Evolutionary conservation across 1,139 yeast species (phyloP).

Genomic region (Pichia sp.): DNA sequence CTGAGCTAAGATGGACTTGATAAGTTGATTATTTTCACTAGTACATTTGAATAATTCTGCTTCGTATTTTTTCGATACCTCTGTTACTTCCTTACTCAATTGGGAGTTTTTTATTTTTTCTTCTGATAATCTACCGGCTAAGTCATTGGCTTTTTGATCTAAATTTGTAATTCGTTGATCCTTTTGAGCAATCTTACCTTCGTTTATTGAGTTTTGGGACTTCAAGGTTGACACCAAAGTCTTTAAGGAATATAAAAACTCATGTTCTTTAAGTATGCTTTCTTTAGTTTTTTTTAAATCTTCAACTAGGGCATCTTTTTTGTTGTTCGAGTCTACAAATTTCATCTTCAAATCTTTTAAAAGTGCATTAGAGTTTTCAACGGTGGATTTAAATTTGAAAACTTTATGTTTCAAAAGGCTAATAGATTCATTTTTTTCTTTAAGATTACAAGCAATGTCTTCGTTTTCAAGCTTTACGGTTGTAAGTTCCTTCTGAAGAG

Average conservation of each 20-base stretch:
- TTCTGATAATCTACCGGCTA: constrained; percentile 27
- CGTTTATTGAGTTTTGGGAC: constrained; percentile 10
- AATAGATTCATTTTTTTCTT: constrained; percentile 11
- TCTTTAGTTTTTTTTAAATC: constrained; percentile 11
- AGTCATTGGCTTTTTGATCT: constrained; percentile 23
- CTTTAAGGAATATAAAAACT: constrained; percentile 12
- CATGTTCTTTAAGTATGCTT: constrained; percentile 8
- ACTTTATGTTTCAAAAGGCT: constrained; percentile 15
- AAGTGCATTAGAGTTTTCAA: neutral
- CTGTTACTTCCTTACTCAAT: constrained; percentile 14
- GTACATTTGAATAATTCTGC: constrained; percentile 5
- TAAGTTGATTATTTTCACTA: neutral
- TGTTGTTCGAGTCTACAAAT: constrained; percentile 3
- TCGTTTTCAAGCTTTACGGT: constrained; percentile 11
- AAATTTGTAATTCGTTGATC: constrained; percentile 16
- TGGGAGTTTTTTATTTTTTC: constrained; percentile 23
- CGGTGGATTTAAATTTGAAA: constrained; percentile 4
- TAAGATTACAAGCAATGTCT: constrained; percentile 13
- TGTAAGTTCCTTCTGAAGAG: constrained; percentile 11
- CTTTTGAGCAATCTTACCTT: constrained; percentile 13
- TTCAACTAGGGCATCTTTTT: constrained; percentile 4
- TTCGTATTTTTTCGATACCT: constrained; percentile 12
- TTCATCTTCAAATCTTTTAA: constrained; percentile 9
- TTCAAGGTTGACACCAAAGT: constrained; percentile 9
- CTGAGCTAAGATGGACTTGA: constrained; percentile 1